Evolutionary conservation across 225 moss, liverwort and hornwort species (phyloP), one percentile per base, ranked within the genome.

Genomic region (Polytrichum formosum): DNA sequence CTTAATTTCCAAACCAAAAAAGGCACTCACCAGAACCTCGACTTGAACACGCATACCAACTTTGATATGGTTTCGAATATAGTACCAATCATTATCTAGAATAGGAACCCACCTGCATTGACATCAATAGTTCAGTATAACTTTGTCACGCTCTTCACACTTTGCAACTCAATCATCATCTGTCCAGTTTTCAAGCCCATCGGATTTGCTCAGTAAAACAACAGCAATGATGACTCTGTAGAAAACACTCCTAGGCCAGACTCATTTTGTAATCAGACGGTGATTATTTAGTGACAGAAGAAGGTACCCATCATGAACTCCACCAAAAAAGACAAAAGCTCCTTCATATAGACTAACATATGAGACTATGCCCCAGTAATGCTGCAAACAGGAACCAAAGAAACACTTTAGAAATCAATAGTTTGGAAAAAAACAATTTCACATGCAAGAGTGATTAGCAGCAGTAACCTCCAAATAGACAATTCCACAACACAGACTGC

Each of bases 31-130:
- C 80, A 98, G 61, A 61, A 98, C 94, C 88, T 98, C 97, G 53
- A 98, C 92, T 76, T 94, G 98, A 65, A 98, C 98, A 68, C 70
- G 80, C 91, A 91, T 89, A 56, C 92, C 92, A 60, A 92, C 91
- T 90, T 89, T 92, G 74, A 98, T 92, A 66, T 78, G 68, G 16
- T 98, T 74, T 63, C 98, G 88, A 67, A 94, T 90, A 65, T 94
- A 77, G 73, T 91, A 98, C 98, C 98, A 98, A 72, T 98, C 98
- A 71, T 98, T 98, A 79, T 86, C 92, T 79, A 82, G 82, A 56
- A 98, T 98, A 54, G 98, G 85, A 74, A 98, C 83, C 98, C 98
- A 98, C 74, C 97, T 98, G 91, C 76, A 85, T 37, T 72, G 55
- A 33, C 53, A 75, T 53, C 72, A 63, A 68, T 73, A 58, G 2